Evolutionary conservation across 345 rosid genomes (phyloP).

Genomic region (Camelina neglecta): DNA sequence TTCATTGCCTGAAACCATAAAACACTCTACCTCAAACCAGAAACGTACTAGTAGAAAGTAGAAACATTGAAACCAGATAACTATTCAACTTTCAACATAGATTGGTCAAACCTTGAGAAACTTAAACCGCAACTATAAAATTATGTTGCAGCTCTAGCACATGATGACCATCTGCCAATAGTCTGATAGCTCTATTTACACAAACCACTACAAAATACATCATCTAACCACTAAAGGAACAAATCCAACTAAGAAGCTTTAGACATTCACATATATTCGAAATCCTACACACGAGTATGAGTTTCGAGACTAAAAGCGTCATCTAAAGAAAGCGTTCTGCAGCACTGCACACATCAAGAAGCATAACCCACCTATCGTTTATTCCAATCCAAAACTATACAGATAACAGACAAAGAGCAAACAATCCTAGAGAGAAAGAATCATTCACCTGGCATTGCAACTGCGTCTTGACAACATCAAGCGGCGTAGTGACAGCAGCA

Average conservation of each 20-base stretch:
- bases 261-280: background rate
- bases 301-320: background rate
- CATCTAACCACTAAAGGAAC: constrained; percentile 3
- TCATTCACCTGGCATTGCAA: constrained; percentile 89
- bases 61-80: background rate
- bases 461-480: constrained; percentile 95
- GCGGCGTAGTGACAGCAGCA: constrained; percentile 80
- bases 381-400: background rate
- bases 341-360: constrained; percentile 12
- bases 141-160: background rate
- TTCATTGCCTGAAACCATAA: background rate
- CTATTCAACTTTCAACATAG: constrained; percentile 8
- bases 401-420: constrained; percentile 17
- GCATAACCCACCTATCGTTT: background rate
- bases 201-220: background rate
- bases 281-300: background rate
- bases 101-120: background rate
- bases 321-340: background rate
- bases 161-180: constrained; percentile 5
- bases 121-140: background rate
- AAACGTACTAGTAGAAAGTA: constrained; percentile 4
- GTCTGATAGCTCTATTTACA: background rate
- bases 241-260: constrained; percentile 7
- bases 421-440: background rate
- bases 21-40: constrained; percentile 19